Evolutionary conservation across 371 early-diverging fungal species (phyloP).

Genomic region (Lichtheimia ornata): DNA sequence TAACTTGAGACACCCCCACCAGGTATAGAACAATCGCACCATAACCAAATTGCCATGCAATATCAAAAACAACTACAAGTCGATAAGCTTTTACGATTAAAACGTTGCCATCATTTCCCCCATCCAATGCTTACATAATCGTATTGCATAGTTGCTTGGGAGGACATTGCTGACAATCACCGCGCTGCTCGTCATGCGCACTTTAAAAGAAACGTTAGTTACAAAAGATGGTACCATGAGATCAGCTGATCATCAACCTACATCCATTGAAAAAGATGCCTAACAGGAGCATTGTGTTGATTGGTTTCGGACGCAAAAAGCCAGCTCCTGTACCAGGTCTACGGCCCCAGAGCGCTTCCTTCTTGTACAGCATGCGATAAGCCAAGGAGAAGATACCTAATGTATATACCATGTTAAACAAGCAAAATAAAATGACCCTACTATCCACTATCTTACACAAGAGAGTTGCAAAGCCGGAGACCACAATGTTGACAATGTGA

Average conservation of each 20-base stretch:
- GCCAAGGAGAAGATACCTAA: background rate
- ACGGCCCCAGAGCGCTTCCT: background rate
- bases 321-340: background rate
- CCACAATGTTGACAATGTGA: background rate
- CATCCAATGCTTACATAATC: background rate
- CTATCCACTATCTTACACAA: background rate
- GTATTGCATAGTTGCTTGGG: background rate
- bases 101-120: background rate
- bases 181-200: background rate
- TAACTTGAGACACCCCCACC: background rate
- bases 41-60: constrained; percentile 1
- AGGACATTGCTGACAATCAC: background rate
- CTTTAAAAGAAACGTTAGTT: background rate
- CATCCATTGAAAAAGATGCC: background rate
- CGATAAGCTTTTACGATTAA: background rate
- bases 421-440: background rate
- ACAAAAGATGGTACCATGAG: background rate
- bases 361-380: background rate
- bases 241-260: background rate
- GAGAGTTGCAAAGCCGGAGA: background rate
- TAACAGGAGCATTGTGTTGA: background rate
- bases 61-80: background rate
- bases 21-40: background rate
- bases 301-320: background rate
- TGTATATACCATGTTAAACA: background rate